Conservation (phyloP, 805 yeast genomes). For the Komagataella populi region DNA sequence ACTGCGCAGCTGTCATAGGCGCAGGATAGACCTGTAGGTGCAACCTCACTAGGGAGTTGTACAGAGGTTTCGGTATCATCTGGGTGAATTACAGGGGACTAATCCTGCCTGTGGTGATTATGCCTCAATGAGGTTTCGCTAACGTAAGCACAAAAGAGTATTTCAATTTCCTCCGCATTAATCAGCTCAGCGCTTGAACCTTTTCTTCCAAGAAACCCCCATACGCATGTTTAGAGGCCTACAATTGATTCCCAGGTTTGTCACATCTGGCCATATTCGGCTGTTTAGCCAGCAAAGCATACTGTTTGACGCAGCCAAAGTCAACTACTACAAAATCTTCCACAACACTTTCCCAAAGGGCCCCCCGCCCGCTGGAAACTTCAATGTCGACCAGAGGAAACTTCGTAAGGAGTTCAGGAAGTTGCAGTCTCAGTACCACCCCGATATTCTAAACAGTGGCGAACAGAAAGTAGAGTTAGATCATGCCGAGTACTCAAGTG, state of each 20-base stretch:
- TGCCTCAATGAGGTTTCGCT: background rate
- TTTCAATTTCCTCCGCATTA: background rate
- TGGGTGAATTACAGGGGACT: background rate
- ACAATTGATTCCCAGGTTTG: background rate
- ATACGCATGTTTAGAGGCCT: background rate
- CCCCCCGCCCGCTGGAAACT: conserved; percentile 48
- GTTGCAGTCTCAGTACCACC: conserved; percentile 69
- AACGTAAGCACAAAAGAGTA: background rate
- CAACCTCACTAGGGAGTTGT: background rate
- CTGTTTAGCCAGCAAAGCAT: background rate
- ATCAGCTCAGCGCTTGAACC: background rate
- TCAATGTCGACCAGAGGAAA: conserved; percentile 36
- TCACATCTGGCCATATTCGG: background rate
- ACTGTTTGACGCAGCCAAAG: background rate
- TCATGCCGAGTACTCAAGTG: conserved; percentile 27
- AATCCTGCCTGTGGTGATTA: background rate
- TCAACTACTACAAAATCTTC: conserved; percentile 38
- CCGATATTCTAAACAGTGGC: conserved; percentile 40
- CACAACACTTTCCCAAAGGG: conserved; percentile 63
- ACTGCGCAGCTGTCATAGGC: background rate
- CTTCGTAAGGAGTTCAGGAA: conserved; percentile 64
- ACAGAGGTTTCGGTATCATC: background rate
- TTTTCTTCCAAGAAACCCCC: background rate
- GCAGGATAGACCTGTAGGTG: background rate
- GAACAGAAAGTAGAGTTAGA: conserved; percentile 10